Percentiles rank a stretch among this genome's conserved stretches.
Conservation (phyloP, 1,139 yeast genomes). For the Diutina mesorugosa region DNA sequence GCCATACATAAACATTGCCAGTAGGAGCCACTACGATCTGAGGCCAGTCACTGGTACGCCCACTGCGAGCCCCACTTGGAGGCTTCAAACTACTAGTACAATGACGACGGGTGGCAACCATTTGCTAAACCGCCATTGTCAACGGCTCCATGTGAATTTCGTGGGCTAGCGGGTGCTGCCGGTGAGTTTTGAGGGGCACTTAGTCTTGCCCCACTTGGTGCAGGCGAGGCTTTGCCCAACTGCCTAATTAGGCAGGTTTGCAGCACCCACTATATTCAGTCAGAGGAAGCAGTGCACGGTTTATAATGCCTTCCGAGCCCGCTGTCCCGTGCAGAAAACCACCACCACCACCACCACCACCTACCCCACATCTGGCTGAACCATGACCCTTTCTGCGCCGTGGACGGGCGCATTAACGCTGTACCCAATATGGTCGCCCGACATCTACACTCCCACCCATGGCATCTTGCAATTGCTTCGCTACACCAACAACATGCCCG, state of each 20-base stretch:
- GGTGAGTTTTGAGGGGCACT: not conserved
- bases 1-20: too few species aligned
- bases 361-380: too few species aligned
- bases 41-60: too few species aligned
- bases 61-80: too few species aligned
- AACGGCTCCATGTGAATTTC: not conserved
- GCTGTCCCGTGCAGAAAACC: too few species aligned
- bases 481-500: conserved; percentile 26
- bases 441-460: conserved; percentile 9
- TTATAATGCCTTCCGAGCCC: too few species aligned
- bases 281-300: not conserved
- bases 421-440: not conserved
- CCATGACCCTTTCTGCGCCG: not conserved
- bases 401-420: not conserved
- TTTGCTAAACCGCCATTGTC: too few species aligned
- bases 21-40: too few species aligned
- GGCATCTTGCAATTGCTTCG: conserved; percentile 21
- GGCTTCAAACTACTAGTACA: too few species aligned
- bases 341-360: too few species aligned
- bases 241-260: not conserved
- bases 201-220: not conserved
- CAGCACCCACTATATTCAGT: not conserved
- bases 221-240: not conserved
- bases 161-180: not conserved
- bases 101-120: too few species aligned